Evolutionary conservation across 129 eudicot genomes (phyloP).

Genomic region (Cynara cardunculus): DNA sequence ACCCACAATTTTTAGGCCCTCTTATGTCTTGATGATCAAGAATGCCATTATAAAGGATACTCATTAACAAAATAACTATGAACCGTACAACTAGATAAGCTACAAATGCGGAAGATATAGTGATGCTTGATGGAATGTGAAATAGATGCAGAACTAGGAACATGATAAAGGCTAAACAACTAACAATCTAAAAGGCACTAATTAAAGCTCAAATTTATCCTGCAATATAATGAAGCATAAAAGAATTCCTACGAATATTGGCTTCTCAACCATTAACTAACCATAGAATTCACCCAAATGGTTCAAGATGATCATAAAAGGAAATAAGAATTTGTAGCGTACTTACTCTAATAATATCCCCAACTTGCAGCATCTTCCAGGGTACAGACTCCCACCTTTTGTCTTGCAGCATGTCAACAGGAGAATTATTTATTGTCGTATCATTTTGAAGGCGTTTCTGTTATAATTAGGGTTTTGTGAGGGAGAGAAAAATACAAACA

Average conservation of each 20-base stretch:
- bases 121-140: neutral
- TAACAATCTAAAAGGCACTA: neutral
- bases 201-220: too few species aligned
- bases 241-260: neutral
- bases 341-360: conserved; percentile 88
- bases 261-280: conserved; percentile 6
- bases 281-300: conserved; percentile 10
- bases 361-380: conserved; percentile 90
- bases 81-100: neutral
- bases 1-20: neutral
- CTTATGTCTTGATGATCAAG: neutral
- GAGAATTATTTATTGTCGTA: conserved; percentile 68
- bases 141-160: neutral
- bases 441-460: conserved; percentile 97
- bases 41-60: neutral
- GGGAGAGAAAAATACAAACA: neutral
- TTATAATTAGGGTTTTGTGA: conserved; percentile 17
- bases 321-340: neutral
- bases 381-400: conserved; percentile 65
- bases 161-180: neutral
- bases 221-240: too few species aligned
- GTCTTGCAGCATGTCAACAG: conserved; percentile 72
- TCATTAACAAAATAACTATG: neutral
- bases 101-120: neutral
- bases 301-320: neutral